Conservation (phyloP, 345 rosid genomes). For the Rubroshorea leprosula region DNA sequence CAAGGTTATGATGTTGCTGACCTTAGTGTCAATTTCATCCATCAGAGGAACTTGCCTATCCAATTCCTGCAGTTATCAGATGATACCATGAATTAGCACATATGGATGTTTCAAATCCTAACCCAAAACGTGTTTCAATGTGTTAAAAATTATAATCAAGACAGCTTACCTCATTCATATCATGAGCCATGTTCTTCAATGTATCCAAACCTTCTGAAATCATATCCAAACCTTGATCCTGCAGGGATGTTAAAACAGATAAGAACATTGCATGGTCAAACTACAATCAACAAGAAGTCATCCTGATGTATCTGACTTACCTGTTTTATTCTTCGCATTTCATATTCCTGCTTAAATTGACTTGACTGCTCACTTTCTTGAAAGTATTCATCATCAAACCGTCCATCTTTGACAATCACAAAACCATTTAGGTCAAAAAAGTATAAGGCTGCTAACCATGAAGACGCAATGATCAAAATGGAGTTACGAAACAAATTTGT, state of each 20-base stretch:
- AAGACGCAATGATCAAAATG: neutral
- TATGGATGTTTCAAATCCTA: slow-evolving; percentile 5
- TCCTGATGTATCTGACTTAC: slow-evolving; percentile 29
- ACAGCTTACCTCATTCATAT: slow-evolving; percentile 86
- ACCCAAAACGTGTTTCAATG: neutral
- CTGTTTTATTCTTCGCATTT: slow-evolving; percentile 89
- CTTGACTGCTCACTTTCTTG: slow-evolving; percentile 73
- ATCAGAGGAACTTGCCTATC: slow-evolving; percentile 96
- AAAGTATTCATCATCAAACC: slow-evolving; percentile 79
- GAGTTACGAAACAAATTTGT: neutral
- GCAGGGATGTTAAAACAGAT: slow-evolving; percentile 17
- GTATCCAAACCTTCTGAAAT: slow-evolving; percentile 94
- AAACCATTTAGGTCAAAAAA: slow-evolving; percentile 1
- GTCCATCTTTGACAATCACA: slow-evolving; percentile 46
- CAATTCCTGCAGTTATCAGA: slow-evolving; percentile 56
- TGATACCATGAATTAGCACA: slow-evolving; percentile 14
- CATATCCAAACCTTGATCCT: slow-evolving; percentile 97
- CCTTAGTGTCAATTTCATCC: slow-evolving; percentile 91
- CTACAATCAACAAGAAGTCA: neutral
- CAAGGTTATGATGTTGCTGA: slow-evolving; percentile 19
- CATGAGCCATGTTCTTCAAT: slow-evolving; percentile 91
- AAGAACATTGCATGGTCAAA: slow-evolving; percentile 13
- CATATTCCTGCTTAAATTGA: slow-evolving; percentile 86
- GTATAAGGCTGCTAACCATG: neutral
- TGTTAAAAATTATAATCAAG: slow-evolving; percentile 7